phyloP scores from a whole-genome alignment of 768 basidiomycete genomes.

The Mycena galopus region DNA sequence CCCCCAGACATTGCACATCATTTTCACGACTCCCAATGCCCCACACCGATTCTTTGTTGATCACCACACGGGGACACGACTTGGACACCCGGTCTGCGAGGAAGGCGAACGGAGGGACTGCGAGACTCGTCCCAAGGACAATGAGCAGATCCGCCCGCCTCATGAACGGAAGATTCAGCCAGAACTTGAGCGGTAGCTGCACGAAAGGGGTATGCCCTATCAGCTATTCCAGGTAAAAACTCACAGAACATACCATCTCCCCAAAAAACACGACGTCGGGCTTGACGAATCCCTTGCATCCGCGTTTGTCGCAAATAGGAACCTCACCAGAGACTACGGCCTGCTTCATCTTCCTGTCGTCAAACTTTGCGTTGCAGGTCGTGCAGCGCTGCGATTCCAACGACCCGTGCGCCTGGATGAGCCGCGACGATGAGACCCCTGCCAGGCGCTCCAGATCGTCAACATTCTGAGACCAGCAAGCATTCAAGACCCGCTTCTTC shows the following conservation, averaged over 20 bases:
- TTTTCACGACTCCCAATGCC: slow-evolving; percentile 15
- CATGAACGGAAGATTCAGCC: slow-evolving; percentile 27
- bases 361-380: slow-evolving; percentile 18
- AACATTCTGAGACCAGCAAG: slow-evolving; percentile 25
- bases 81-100: slow-evolving; percentile 12
- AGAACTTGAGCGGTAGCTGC: slow-evolving; percentile 23
- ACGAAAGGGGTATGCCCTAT: neutral
- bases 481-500: slow-evolving; percentile 1
- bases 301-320: slow-evolving; percentile 15
- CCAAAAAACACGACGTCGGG: slow-evolving; percentile 28
- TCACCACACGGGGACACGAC: slow-evolving; percentile 25
- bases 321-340: slow-evolving; percentile 19
- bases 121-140: slow-evolving; percentile 28
- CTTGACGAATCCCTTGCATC: slow-evolving; percentile 29
- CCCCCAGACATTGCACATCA: slow-evolving; percentile 21
- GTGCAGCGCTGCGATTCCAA: slow-evolving; percentile 27
- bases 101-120: slow-evolving; percentile 26
- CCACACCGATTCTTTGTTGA: slow-evolving; percentile 17
- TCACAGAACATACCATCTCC: neutral
- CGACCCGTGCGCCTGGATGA: slow-evolving; percentile 26
- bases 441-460: slow-evolving; percentile 16
- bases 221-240: neutral
- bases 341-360: slow-evolving; percentile 28
- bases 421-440: slow-evolving; percentile 17
- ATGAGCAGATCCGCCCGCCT: slow-evolving; percentile 29